Evolutionary conservation across 176 grass and related monocot species (phyloP).

Genomic region (Oryza officinalis): DNA sequence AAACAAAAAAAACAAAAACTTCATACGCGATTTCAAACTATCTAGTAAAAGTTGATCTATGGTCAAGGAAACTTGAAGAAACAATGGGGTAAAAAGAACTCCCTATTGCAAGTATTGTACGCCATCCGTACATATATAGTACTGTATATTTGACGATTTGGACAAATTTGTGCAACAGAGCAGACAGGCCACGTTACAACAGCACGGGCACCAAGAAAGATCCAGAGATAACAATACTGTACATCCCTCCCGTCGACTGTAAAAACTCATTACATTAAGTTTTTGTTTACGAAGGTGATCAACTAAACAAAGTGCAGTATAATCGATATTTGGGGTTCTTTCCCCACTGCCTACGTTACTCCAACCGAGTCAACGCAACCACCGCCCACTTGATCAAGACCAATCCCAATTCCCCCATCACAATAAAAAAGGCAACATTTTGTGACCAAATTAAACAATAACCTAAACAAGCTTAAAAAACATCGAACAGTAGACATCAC

Average conservation of each 20-base stretch:
- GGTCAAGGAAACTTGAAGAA: neutral
- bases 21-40: neutral
- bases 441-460: neutral
- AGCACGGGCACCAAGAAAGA: conserved; percentile 23
- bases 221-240: neutral
- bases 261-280: neutral
- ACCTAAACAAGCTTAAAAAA: neutral
- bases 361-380: conserved; percentile 41
- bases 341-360: neutral
- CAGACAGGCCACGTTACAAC: neutral
- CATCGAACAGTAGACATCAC: neutral
- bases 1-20: neutral
- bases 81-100: neutral
- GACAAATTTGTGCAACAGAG: conserved; percentile 2
- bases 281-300: neutral
- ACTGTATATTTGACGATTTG: conserved; percentile 23
- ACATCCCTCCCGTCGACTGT: neutral
- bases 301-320: neutral
- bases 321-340: neutral
- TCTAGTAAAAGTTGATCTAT: neutral
- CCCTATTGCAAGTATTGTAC: neutral
- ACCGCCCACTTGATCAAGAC: conserved; percentile 12
- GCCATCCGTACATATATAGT: neutral
- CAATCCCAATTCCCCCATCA: neutral
- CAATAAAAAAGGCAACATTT: neutral